Conservation (phyloP, 2,329 filamentous ascomycete species). For the Verticillium tricorpus region DNA sequence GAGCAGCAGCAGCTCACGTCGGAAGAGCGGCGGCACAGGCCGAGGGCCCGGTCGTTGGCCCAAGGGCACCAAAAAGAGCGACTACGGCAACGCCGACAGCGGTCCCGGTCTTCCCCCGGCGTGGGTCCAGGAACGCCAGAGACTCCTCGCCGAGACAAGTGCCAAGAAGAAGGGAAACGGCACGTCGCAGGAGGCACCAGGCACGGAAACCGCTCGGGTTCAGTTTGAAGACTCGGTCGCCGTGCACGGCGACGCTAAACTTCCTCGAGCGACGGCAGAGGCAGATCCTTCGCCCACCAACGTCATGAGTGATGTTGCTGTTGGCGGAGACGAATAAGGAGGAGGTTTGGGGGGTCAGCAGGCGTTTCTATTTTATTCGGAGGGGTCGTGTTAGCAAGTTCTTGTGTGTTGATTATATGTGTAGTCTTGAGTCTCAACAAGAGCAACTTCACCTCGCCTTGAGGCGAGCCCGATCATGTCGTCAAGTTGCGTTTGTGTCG, state of each 20-base stretch:
- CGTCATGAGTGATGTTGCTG: neutral
- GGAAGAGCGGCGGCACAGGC: slow-evolving; percentile 58
- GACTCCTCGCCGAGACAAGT: slow-evolving; percentile 17
- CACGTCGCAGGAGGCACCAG: neutral
- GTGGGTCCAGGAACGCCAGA: slow-evolving; percentile 37
- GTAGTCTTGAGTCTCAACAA: too few species aligned
- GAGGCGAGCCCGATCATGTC: too few species aligned
- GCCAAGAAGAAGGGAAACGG: slow-evolving; percentile 15
- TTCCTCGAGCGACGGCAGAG: neutral
- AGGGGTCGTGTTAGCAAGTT: too few species aligned
- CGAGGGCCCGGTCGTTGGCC: slow-evolving; percentile 63
- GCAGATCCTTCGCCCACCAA: neutral
- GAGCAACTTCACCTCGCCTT: too few species aligned
- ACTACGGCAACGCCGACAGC: slow-evolving; percentile 63
- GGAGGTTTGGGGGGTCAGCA: neutral
- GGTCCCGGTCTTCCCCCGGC: slow-evolving; percentile 59
- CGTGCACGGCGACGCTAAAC: neutral
- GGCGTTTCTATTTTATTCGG: neutral
- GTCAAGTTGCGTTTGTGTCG: too few species aligned
- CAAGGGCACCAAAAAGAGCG: slow-evolving; percentile 64
- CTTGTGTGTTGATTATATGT: too few species aligned
- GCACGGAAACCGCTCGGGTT: neutral
- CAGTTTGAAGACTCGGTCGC: neutral
- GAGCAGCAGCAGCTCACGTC: slow-evolving; percentile 36
- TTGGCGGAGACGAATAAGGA: neutral